Percentiles rank a stretch among this genome's conserved stretches.
These are phyloP conservation scores for Candida insectalens DNA, from an alignment of 805 yeast genomes.

Conservation along the genomic window DNA sequence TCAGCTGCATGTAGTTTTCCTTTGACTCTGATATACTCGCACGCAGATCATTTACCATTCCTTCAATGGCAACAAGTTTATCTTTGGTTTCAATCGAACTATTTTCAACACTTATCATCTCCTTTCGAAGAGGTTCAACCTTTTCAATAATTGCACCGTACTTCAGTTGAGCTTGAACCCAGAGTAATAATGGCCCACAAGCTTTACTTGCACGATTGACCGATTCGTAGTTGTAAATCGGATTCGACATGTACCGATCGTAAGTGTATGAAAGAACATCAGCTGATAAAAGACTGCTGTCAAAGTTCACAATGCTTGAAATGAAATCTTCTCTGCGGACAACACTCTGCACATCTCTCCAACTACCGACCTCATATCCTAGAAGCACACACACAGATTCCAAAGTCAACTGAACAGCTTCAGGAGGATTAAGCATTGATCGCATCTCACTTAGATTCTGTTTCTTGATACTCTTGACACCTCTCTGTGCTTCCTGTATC, in stretches of 20 bases:
- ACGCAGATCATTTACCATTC: slow-evolving; percentile 72
- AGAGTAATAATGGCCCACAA: slow-evolving; percentile 81
- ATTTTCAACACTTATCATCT: slow-evolving; percentile 49
- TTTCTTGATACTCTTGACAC: slow-evolving; percentile 88
- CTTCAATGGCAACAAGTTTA: slow-evolving; percentile 64
- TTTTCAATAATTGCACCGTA: slow-evolving; percentile 62
- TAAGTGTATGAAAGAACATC: slow-evolving; percentile 51
- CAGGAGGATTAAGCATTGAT: slow-evolving; percentile 87
- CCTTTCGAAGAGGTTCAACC: slow-evolving; percentile 65
- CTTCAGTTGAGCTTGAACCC: slow-evolving; percentile 88
- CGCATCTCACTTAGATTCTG: slow-evolving; percentile 85
- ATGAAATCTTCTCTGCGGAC: slow-evolving; percentile 84
- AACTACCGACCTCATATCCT: slow-evolving; percentile 54
- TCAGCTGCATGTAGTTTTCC: slow-evolving; percentile 57
- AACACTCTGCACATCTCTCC: slow-evolving; percentile 81
- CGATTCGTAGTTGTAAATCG: slow-evolving; percentile 58
- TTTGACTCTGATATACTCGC: slow-evolving; percentile 60
- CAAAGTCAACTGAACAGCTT: slow-evolving; percentile 70
- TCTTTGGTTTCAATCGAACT: slow-evolving; percentile 55
- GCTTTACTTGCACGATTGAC: slow-evolving; percentile 90
- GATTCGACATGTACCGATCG: slow-evolving; percentile 44
- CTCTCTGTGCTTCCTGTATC: slow-evolving; percentile 70
- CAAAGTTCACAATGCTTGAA: slow-evolving; percentile 66
- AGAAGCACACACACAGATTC: slow-evolving; percentile 83
- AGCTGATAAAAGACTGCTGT: slow-evolving; percentile 51